Base-by-base conservation (phyloP, 371 early-diverging fungal genomes). In the Funneliformis caledonium region DNA sequence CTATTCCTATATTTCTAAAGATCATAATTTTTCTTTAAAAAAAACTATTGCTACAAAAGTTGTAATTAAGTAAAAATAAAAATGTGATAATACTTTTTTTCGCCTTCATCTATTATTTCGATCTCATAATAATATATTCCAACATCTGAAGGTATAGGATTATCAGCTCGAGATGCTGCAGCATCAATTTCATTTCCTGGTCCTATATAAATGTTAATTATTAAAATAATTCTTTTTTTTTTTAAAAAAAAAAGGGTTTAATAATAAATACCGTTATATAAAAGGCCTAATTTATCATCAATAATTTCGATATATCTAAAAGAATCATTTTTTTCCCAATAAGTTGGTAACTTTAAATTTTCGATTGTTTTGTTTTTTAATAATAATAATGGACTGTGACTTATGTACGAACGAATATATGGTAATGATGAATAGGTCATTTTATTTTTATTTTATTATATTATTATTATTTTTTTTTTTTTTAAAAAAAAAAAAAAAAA, bases 101-200 rank as follows among this genome's bases (percentile, higher is more conserved):
- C 87, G 16, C 97, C 98, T 83, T 96, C 96, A 83, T 91, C 92
- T 37, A 94, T 87, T 72, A 98, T 89, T 42, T 85, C 84, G 60
- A 95, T 90, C 83, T 98, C 99, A 83, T 85, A 98, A 84, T 98
- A 98, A 83, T 91, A 97, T n/a, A 97, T 85, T 0, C 97, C 98
- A 76, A 92, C 90, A 73, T 93, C 93, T 22, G 90, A 87, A 42
- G 94, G 94, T 61, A 97, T 95, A 10, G 94, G 89, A 56, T 86
- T 84, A 85, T 97, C 94, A 19, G 93, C 84, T 75, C 96, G 87
- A 1, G 96, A 90, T 50, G 94, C 87, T 4, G 94, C 95, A 4
- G 97, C 96, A 83, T 97, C 95, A 1, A 82, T 75, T 80, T 97
- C 97, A 19, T 76, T 82, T 2, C 97, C 98, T 16, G 92, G 91